A percentile compares a stretch with the other conserved stretches of the same genome.
These are phyloP conservation scores for Pythium chondricola DNA, from an alignment of 352 stramenopile genomes.

Conservation along the genomic window DNA sequence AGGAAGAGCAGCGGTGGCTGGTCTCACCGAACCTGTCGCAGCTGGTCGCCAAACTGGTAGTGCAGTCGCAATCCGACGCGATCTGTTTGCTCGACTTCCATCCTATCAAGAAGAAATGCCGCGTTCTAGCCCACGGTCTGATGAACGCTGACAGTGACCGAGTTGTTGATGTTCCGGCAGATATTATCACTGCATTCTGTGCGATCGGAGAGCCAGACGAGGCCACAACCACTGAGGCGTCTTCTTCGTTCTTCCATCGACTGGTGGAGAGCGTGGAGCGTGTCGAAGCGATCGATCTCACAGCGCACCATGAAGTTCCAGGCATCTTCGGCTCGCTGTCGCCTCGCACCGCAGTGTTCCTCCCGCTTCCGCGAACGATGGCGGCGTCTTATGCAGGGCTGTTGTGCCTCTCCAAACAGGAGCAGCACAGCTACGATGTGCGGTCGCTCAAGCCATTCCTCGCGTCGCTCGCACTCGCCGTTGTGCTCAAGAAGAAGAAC, in stretches of 20 bases:
- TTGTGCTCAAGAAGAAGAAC: constrained; percentile 44
- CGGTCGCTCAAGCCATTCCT: constrained; percentile 44
- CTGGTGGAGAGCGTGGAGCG: constrained; percentile 35
- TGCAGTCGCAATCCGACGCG: constrained; percentile 22
- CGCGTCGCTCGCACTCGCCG: constrained; percentile 33
- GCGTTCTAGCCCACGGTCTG: constrained; percentile 21
- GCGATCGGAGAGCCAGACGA: constrained; percentile 11
- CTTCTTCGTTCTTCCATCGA: constrained; percentile 22
- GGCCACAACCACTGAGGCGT: background rate
- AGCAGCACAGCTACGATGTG: constrained; percentile 16
- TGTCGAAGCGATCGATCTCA: constrained; percentile 33
- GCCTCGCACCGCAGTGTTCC: constrained; percentile 30
- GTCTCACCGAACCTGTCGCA: constrained; percentile 29
- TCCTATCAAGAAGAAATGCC: constrained; percentile 30
- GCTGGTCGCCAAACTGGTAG: constrained; percentile 23
- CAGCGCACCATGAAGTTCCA: constrained; percentile 23
- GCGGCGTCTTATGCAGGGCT: constrained; percentile 30
- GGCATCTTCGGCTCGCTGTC: constrained; percentile 10
- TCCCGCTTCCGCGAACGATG: constrained; percentile 40
- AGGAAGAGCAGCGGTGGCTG: constrained; percentile 24
- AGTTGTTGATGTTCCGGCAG: constrained; percentile 1
- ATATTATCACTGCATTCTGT: constrained; percentile 3
- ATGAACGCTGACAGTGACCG: background rate
- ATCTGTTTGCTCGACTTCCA: constrained; percentile 47
- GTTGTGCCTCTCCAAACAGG: constrained; percentile 29